phyloP scores from a whole-genome alignment of 345 rosid species.

The Rubroshorea leprosula region DNA sequence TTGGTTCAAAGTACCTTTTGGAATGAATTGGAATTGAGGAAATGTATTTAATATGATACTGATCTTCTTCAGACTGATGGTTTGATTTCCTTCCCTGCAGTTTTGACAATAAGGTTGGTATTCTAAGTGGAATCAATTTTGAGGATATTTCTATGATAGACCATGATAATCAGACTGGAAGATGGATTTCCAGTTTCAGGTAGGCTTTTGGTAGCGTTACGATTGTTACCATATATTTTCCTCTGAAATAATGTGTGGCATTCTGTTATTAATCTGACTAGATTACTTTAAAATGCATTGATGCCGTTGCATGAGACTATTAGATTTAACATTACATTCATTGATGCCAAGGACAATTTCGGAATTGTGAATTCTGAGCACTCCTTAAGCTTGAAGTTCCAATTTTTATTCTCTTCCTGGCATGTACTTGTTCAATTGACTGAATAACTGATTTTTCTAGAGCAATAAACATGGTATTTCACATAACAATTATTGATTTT shows the following conservation, averaged over 20 bases:
- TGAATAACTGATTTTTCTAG: too few relatives aligned
- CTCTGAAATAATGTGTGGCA: background rate
- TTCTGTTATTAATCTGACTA: too few relatives aligned
- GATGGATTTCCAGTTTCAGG: conserved; percentile 75
- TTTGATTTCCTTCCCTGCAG: conserved; percentile 29
- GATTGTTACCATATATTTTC: background rate
- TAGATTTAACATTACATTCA: too few relatives aligned
- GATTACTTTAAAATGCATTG: too few relatives aligned
- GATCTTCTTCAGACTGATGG: background rate
- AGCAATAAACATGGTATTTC: too few relatives aligned
- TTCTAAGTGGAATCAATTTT: conserved; percentile 48
- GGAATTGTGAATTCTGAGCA: too few relatives aligned
- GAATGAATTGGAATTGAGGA: background rate
- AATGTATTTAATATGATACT: background rate
- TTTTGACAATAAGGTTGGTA: conserved; percentile 48
- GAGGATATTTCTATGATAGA: conserved; percentile 36
- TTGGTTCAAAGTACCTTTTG: background rate
- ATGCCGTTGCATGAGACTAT: too few relatives aligned
- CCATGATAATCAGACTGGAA: conserved; percentile 58
- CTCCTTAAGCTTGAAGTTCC: too few relatives aligned
- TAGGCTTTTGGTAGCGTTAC: conserved; percentile 18
- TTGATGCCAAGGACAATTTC: too few relatives aligned
- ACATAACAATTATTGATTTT: too few relatives aligned
- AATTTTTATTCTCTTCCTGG: too few relatives aligned
- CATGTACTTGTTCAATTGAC: too few relatives aligned